Evolutionary conservation across 208 protist species (phyloP).

Genomic region (Entamoeba dispar): DNA sequence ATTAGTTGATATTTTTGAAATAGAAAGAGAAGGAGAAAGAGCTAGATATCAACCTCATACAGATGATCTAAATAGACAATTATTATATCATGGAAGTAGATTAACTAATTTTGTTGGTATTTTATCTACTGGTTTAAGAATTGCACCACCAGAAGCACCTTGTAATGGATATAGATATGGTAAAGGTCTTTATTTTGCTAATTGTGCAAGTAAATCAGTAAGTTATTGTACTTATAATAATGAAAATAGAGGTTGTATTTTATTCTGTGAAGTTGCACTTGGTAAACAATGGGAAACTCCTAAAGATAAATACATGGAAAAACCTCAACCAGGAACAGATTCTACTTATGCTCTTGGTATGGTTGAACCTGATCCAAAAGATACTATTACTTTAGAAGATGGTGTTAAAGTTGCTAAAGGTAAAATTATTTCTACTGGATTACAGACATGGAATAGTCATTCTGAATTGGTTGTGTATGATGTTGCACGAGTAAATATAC

Average conservation of each 20-base stretch:
- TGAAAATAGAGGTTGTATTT: slow-evolving; percentile 24
- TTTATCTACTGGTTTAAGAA: slow-evolving; percentile 27
- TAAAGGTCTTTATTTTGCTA: slow-evolving; percentile 33
- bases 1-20: slow-evolving; percentile 31
- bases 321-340: slow-evolving; percentile 10
- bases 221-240: slow-evolving; percentile 26
- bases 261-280: slow-evolving; percentile 29
- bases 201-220: slow-evolving; percentile 18
- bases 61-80: neutral
- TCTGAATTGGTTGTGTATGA: slow-evolving; percentile 33
- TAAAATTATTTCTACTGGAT: neutral
- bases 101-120: slow-evolving; percentile 32
- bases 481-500: slow-evolving; percentile 3
- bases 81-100: slow-evolving; percentile 33
- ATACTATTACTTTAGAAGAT: neutral
- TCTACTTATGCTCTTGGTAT: slow-evolving; percentile 17
- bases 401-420: neutral
- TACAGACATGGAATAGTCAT: neutral
- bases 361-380: slow-evolving; percentile 1
- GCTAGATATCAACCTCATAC: neutral
- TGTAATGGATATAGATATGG: slow-evolving; percentile 40
- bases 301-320: slow-evolving; percentile 21
- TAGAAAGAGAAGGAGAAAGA: slow-evolving; percentile 9
- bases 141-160: slow-evolving; percentile 37
- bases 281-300: slow-evolving; percentile 13